Evolutionary conservation across 305 asterid genomes (phyloP), one percentile per base, ranked within the genome.

Genomic region (Fraxinus angustifolia): DNA sequence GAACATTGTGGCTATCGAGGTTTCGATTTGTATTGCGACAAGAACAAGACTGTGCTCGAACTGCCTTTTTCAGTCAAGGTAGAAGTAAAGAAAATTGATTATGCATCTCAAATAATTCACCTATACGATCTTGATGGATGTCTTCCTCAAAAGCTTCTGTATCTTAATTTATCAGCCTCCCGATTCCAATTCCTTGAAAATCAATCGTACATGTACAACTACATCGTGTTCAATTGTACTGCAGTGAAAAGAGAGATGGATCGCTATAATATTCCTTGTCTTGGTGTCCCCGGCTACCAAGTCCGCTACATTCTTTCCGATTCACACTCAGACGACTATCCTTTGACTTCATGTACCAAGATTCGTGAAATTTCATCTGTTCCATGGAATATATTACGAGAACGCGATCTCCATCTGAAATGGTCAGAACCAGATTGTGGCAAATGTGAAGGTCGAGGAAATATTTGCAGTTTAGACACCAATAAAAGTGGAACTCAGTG

Each of bases 1-100:
- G 73, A 79, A 79, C 16, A 81, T 42, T 85, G 87, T 70, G 85
- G 87, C 8, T 82, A 81, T 80, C 86, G 85, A 11, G 88, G 87
- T 11, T 89, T 87, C 73, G 77, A 82, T 78, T 65, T 87, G 17
- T 79, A 36, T 31, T 87, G 92, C 75, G 65, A 84, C 30, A 67
- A 65, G 23, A 73, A 33, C n/a, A 33, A 71, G 28, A 85, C 86
- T 0, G 42, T 83, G 14, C 82, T 85, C 19, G 50, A 75, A 34
- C 71, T 85, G 0, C 56, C 86, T 19, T 21, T 38, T 33, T 62
- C 84, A 17, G 60, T 77, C 7, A 16, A 45, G 56, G 19, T 82
- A 3, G 2, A 4, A 19, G 82, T 82, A 5, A 35, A 28, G 73
- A 36, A 12, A 1, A 85, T 85, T 30, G 42, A 34, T 36, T 83